A percentile compares a stretch with the other conserved stretches of the same genome.
phyloP scores from a whole-genome alignment of 805 yeast species.

The Lachancea quebecensis region DNA sequence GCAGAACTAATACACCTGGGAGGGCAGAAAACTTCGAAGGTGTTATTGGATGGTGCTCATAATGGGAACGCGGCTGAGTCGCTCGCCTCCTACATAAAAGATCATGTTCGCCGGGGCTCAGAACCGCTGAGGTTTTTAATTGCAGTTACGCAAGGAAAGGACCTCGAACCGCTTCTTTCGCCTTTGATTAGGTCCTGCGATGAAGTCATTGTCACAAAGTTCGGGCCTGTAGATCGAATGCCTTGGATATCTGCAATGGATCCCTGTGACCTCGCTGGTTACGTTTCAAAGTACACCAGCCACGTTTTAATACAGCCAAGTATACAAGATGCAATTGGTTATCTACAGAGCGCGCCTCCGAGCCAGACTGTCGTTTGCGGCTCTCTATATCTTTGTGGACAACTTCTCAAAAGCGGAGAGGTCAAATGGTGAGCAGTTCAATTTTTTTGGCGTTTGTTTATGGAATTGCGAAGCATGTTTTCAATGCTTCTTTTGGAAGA shows the following conservation, averaged over 20 bases:
- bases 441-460: conserved; percentile 6
- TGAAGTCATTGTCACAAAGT: conserved; percentile 52
- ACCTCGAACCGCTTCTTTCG: conserved; percentile 43
- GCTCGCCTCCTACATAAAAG: conserved; percentile 47
- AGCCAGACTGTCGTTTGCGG: conserved; percentile 53
- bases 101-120: conserved; percentile 9
- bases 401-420: conserved; percentile 27
- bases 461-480: conserved; percentile 5
- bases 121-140: conserved; percentile 46
- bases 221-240: conserved; percentile 77
- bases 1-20: conserved; percentile 27
- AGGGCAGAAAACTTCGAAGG: conserved; percentile 17
- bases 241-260: conserved; percentile 73
- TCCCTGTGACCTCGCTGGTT: conserved; percentile 20
- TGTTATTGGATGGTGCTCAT: conserved; percentile 87
- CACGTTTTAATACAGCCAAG: conserved; percentile 24
- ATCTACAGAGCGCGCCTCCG: background rate
- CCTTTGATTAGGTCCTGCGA: conserved; percentile 48
- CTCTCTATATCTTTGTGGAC: conserved; percentile 60
- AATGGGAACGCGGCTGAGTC: conserved; percentile 80
- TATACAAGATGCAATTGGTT: conserved; percentile 11
- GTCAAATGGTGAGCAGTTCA: background rate
- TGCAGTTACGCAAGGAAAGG: conserved; percentile 73
- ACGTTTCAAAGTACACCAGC: conserved; percentile 24
- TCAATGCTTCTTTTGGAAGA: background rate